Evolutionary conservation across 2,329 filamentous ascomycete species (phyloP).

Genomic region (Blastomyces parvus): DNA sequence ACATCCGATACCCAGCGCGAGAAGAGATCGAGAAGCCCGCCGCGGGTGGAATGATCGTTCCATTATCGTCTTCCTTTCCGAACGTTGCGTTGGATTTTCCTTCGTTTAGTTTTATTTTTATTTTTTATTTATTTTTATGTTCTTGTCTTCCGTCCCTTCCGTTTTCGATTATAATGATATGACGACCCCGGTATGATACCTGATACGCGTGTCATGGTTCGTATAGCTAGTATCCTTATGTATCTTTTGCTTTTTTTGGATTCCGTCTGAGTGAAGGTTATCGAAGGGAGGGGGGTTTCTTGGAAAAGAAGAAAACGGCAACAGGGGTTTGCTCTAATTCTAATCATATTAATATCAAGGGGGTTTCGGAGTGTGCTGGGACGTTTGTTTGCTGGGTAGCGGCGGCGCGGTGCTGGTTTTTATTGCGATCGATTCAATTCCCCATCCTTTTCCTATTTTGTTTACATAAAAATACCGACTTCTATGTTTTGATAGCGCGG

Average conservation of each 20-base stretch:
- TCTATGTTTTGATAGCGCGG: not conserved
- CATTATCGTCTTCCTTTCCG: not conserved
- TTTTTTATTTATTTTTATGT: no score
- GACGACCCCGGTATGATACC: not conserved
- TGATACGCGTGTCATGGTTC: not conserved
- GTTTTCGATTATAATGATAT: not conserved
- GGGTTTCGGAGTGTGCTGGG: not conserved
- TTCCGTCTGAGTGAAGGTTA: not conserved
- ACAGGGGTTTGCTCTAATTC: not conserved
- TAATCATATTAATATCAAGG: not conserved
- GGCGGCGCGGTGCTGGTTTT: not conserved
- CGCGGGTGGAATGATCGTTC: constrained; percentile 3
- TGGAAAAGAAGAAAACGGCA: not conserved
- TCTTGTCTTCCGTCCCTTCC: not conserved
- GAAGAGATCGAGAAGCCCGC: constrained; percentile 17
- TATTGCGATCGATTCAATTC: not conserved
- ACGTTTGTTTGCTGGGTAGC: not conserved
- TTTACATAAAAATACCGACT: not conserved
- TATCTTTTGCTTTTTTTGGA: not conserved
- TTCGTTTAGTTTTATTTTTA: not conserved
- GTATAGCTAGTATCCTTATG: not conserved
- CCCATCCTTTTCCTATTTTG: not conserved
- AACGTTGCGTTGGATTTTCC: not conserved
- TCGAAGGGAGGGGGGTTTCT: not conserved
- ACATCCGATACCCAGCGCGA: not conserved